Evolutionary conservation across 305 asterid species (phyloP).

Genomic region (Fraxinus angustifolia): DNA sequence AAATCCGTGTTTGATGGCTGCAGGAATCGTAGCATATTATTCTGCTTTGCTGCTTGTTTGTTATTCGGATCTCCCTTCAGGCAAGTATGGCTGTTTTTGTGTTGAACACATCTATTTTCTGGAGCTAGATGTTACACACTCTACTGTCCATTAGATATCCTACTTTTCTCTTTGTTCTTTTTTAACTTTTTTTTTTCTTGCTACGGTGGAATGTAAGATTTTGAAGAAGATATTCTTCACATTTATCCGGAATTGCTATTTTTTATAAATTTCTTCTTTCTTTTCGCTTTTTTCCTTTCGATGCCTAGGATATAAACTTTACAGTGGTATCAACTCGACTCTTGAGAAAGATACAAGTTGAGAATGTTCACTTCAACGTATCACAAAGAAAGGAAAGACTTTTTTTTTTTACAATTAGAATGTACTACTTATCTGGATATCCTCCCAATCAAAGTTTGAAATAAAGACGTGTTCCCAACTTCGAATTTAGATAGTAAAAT

Average conservation of each 20-base stretch:
- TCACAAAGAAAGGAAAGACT: not conserved
- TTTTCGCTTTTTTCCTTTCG: not conserved
- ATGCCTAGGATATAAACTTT: not conserved
- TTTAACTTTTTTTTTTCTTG: not conserved
- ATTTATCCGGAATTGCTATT: not conserved
- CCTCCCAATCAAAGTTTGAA: not conserved
- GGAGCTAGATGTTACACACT: not conserved
- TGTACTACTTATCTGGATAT: not conserved
- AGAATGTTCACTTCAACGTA: not conserved
- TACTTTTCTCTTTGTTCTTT: not conserved
- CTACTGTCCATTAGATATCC: not conserved
- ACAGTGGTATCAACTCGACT: not conserved
- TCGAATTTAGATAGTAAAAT: not conserved
- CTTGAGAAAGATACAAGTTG: not conserved
- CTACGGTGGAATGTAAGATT: conserved; percentile 1
- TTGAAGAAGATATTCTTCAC: not conserved
- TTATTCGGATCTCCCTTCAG: not conserved
- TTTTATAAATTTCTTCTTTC: not conserved
- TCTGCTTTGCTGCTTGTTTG: conserved; percentile 19
- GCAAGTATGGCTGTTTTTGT: not conserved
- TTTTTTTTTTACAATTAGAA: not conserved
- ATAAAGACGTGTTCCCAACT: not conserved
- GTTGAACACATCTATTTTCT: not conserved
- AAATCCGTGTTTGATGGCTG: not conserved
- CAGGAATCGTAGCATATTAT: conserved; percentile 12